Evolutionary conservation across 768 basidiomycete species (phyloP).

Genomic region (Postia placenta): DNA sequence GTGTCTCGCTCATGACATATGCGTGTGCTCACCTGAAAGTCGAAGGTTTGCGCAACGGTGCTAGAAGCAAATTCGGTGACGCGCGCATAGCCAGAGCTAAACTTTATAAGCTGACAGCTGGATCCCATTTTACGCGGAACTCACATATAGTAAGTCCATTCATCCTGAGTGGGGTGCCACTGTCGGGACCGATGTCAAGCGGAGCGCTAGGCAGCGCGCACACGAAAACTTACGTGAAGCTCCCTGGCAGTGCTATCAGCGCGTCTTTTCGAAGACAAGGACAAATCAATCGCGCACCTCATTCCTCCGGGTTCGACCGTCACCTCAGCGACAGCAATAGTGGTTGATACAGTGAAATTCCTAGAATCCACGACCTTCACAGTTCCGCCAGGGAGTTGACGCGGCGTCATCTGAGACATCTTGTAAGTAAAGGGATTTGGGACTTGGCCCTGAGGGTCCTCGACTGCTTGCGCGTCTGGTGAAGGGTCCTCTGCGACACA

Average conservation of each 20-base stretch:
- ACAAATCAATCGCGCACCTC: slow-evolving; percentile 32
- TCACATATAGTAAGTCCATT: slow-evolving; percentile 35
- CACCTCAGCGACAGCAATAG: slow-evolving; percentile 52
- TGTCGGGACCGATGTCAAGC: slow-evolving; percentile 8
- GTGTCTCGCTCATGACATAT: no score
- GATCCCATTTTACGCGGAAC: no score
- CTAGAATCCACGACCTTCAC: slow-evolving; percentile 55
- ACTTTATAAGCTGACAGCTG: not conserved
- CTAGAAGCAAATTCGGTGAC: slow-evolving; percentile 50
- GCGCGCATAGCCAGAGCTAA: slow-evolving; percentile 35
- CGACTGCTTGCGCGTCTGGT: slow-evolving; percentile 30
- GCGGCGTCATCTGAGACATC: slow-evolving; percentile 40
- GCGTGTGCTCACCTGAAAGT: slow-evolving; percentile 46
- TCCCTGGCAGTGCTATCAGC: slow-evolving; percentile 26
- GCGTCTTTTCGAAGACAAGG: not conserved
- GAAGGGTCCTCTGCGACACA: slow-evolving; percentile 15
- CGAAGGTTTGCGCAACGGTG: slow-evolving; percentile 48
- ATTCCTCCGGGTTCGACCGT: slow-evolving; percentile 55
- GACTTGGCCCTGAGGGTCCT: slow-evolving; percentile 40
- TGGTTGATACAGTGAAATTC: slow-evolving; percentile 46
- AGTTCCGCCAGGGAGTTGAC: slow-evolving; percentile 44
- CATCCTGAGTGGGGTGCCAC: slow-evolving; percentile 49
- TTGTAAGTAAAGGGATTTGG: slow-evolving; percentile 50
- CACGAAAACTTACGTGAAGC: slow-evolving; percentile 34
- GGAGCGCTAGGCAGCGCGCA: not conserved